Base-by-base conservation (phyloP, 768 basidiomycete species). In the Lactarius trivialis region DNA sequence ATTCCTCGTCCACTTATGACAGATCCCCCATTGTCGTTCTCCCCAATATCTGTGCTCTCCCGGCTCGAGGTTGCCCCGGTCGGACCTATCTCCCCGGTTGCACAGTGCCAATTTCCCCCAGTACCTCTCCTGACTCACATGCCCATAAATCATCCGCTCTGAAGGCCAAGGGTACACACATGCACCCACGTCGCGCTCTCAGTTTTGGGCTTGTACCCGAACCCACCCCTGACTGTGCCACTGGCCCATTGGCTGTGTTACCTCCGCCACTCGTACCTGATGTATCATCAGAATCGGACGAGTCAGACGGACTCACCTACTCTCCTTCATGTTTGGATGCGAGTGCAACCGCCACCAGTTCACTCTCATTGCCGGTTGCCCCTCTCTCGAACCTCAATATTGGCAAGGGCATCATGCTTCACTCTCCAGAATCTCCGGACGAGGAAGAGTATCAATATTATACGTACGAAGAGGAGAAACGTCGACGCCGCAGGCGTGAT, bases 61-160 rank as follows among this genome's bases (percentile, higher is more conserved):
- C 91, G 37, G 89, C 83, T 68, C 84, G 91, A 63, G 88, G 88
- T 33, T 88, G 85, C 70, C 85, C 86, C 55, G 86, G 87, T 30
- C 80, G 85, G 65, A 88, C 86, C 5, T 89, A 88, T 69, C 73
- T 74, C 63, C 76, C 82, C 56, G 80, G 77, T 56, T 81, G 78
- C 56, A 24, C 61, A 66, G 28, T 55, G 55, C 36, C 64, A 57
- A 39, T 65, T 54, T 58, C 63, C 19, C 66, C 55, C 41, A 54
- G 54, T 57, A 37, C 65, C 56, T 59, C 66, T 21, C 66, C 56
- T 48, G 55, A 62, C 57, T 52, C 62, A 33, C 55, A 61, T n/a
- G 12, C 50, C 45, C 45, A 67, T 37, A 67, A 63, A n/a, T n/a
- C n/a, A 57, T 68, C 68, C 58, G 65, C 37, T 41, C 36, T 45